Evolutionary conservation across 2,329 filamentous ascomycete species (phyloP), one percentile per base, ranked within the genome.

Genomic region (Xylaria sp.): DNA sequence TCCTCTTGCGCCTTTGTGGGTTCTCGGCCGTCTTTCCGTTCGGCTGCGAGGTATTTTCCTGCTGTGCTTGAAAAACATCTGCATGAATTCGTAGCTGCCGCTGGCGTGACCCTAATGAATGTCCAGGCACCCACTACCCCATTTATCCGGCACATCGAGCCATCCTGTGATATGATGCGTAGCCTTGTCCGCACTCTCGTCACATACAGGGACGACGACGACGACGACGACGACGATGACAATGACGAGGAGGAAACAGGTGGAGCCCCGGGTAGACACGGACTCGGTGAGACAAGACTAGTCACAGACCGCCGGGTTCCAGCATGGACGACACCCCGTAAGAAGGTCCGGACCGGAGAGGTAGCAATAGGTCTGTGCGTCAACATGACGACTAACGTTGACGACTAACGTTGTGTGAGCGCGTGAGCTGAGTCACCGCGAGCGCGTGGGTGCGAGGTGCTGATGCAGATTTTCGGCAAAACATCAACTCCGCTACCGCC

Each of bases 351-450:
- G 35, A 37, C 44, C 60, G 35, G 48, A 47, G 60, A 21, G n/a
- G 58, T 16, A 35, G 62, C 5, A 61, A 61, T n/a, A 12, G 53
- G 55, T 27, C 44, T 35, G 51, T 63, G 48, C 65, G 47, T 58
- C 66, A 66, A 66, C 69, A 70, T 70, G 69, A 63, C 55, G 54
- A 47, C 53, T 25, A 44, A 16, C 25, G 8, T 18, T 37, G 25
- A 16, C 40, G 40, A n/a, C n/a, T 18, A 21, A 40, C 2, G 35
- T 40, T 44, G 40, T n/a, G 40, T 18, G 40, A 13, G 40, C 32
- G 32, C 4, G 32, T 35, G 32, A 35, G 32, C 10, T 9, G 32
- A 35, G 32, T 35, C 32, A 35, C 32, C 10, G 32, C 10, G 32
- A 5, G 40, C 16, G 32, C 32, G 40, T 42, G 13, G 10, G 40